phyloP scores from a whole-genome alignment of 2,329 filamentous ascomycete species.

The Neopestalotiopsis rosae region DNA sequence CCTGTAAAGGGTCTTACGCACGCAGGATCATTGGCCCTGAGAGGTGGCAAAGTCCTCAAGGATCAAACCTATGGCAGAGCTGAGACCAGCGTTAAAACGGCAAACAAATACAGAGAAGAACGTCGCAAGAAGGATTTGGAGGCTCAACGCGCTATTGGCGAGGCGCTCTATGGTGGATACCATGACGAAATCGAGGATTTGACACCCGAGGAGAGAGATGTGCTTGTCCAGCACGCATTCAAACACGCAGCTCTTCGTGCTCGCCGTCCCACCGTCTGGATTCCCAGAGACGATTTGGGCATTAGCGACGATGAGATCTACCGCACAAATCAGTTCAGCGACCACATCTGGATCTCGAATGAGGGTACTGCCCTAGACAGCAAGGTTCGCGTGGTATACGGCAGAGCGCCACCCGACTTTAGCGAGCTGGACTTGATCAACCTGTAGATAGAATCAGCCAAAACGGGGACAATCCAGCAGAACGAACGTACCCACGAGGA shows the following conservation, averaged over 20 bases:
- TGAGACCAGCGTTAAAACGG: constrained; percentile 45
- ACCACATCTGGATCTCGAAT: constrained; percentile 91
- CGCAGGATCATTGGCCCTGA: constrained; percentile 53
- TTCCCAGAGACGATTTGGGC: constrained; percentile 88
- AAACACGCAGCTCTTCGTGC: constrained; percentile 87
- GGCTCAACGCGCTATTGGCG: constrained; percentile 74
- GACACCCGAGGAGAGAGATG: constrained; percentile 86
- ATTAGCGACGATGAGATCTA: constrained; percentile 90
- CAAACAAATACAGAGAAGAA: constrained; percentile 52
- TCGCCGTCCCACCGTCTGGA: constrained; percentile 87
- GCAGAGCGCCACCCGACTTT: constrained; percentile 86
- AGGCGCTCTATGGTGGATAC: constrained; percentile 84
- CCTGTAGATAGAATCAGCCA: constrained; percentile 54
- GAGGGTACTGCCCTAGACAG: constrained; percentile 88
- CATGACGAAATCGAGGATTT: constrained; percentile 95
- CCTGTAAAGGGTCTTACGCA: constrained; percentile 53
- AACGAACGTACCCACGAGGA: neutral
- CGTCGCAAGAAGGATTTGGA: constrained; percentile 69
- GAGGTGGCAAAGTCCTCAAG: constrained; percentile 54
- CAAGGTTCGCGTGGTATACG: constrained; percentile 82
- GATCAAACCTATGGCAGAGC: constrained; percentile 50
- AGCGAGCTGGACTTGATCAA: constrained; percentile 87
- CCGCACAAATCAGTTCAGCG: constrained; percentile 76
- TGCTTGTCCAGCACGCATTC: constrained; percentile 85
- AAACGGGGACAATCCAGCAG: neutral